Percentiles rank a stretch among this genome's conserved stretches.
Conservation (phyloP, 2,329 filamentous ascomycete genomes). For the Aspergillus phoenicis region DNA sequence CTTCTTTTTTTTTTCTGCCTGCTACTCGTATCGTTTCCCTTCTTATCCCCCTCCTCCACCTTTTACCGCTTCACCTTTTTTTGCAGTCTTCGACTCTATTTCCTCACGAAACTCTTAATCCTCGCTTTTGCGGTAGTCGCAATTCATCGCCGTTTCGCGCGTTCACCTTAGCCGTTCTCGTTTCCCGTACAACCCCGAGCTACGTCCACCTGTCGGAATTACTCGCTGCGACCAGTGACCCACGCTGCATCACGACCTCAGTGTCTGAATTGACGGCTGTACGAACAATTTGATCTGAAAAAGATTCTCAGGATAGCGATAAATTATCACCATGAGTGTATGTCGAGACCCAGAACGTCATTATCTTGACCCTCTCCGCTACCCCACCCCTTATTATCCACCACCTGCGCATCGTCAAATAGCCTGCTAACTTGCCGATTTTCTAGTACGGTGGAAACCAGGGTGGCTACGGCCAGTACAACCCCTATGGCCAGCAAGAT, state of each 20-base stretch:
- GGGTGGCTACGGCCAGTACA: slow-evolving; percentile 57
- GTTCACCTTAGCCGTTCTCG: neutral
- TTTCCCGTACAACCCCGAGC: slow-evolving; percentile 16
- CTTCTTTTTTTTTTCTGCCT: neutral
- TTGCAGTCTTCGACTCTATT: neutral
- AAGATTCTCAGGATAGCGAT: neutral
- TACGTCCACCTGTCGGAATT: neutral
- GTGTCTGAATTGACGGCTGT: neutral
- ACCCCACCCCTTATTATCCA: slow-evolving; percentile 3
- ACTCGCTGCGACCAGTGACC: neutral
- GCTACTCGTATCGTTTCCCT: neutral
- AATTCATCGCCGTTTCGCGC: slow-evolving; percentile 3
- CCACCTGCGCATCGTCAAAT: slow-evolving; percentile 17
- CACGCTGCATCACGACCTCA: neutral
- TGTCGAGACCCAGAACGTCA: neutral
- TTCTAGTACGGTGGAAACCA: slow-evolving; percentile 31
- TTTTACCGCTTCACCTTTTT: neutral
- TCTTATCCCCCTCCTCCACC: neutral
- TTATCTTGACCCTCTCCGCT: neutral
- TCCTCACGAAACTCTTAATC: neutral
- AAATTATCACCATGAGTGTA: slow-evolving; percentile 23
- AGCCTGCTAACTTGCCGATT: slow-evolving; percentile 27
- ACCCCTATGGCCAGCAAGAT: slow-evolving; percentile 52
- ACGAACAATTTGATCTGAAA: neutral
- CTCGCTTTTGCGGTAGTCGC: neutral